phyloP scores from a whole-genome alignment of 345 rosid genomes.

The Garcia nutans region DNA sequence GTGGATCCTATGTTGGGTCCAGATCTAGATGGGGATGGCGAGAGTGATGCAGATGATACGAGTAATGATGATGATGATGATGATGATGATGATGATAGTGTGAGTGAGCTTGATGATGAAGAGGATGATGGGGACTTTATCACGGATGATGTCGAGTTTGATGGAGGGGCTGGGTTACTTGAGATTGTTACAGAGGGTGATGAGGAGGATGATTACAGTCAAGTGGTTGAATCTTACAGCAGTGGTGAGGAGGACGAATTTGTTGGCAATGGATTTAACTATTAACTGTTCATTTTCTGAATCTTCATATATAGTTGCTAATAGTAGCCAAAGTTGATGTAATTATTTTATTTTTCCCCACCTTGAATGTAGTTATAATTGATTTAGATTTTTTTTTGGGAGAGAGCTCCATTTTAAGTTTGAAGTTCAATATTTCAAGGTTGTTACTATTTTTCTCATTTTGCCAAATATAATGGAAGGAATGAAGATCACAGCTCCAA shows the following conservation, averaged over 20 bases:
- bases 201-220: conserved; percentile 63
- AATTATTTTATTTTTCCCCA: conserved; percentile 14
- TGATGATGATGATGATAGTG: conserved; percentile 65
- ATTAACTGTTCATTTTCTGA: conserved; percentile 26
- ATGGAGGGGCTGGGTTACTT: conserved; percentile 57
- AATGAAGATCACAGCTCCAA: neutral
- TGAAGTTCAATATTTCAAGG: neutral
- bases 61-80: conserved; percentile 70
- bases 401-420: neutral
- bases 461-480: neutral
- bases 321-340: conserved; percentile 17
- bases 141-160: conserved; percentile 53
- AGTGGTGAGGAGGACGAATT: conserved; percentile 75
- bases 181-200: conserved; percentile 63
- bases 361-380: neutral
- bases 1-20: conserved; percentile 64
- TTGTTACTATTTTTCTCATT: neutral
- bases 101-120: conserved; percentile 59
- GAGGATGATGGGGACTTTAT: conserved; percentile 56
- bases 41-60: conserved; percentile 68
- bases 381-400: neutral
- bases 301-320: conserved; percentile 7
- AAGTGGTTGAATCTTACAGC: conserved; percentile 64
- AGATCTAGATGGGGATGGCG: conserved; percentile 65
- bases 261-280: conserved; percentile 44